Base-by-base conservation (phyloP, 2,329 filamentous ascomycete species). In the Botrytis aclada region DNA sequence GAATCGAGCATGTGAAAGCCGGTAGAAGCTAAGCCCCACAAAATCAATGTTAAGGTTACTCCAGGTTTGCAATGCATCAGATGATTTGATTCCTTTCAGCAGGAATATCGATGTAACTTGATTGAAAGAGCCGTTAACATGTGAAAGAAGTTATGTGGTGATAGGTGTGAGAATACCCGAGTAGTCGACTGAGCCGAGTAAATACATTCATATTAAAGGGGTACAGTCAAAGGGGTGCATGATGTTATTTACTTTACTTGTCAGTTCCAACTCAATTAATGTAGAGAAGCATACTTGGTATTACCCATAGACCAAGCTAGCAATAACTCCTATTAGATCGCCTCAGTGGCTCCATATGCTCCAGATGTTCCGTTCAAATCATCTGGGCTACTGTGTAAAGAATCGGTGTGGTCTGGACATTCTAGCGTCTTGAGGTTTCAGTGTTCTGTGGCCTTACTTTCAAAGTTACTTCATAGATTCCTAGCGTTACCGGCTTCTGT, bases 1-100 rank as follows among this genome's bases (percentile, higher is more conserved):
- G 37, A 32, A 69, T 41, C 37, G 34, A 69, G 62, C 70, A 72
- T 72, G 70, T 72, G 70, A 72, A 72, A 72, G 37, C 45, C 70
- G 62, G 63, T 54, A 20, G 22, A 25, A 65, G 70, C 51, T 67
- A 58, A 72, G 51, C 70, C 63, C 70, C 70, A 72, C 70, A 72
- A 72, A 56, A 22, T 43, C 2, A 45, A 47, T 37, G n/a, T 25
- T 45, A 45, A 43, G 22, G 12, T n/a, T 60, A 67, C 70, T 72
- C 63, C 62, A 69, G 70, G 43, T 66, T 72, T 69, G 34, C 20
- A 39, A 51, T 25, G 62, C 37, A 58, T 72, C 70, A 69, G 70
- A 72, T 72, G 70, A 72, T 69, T 60, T n/a, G 34, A 56, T 41
- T 39, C 20, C 29, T 29, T 39, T 62, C 37, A 56, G 51, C 51